Evolutionary conservation across 1,139 yeast genomes (phyloP), one percentile per base, ranked within the genome.

Genomic region (Geotrichum candidum): DNA sequence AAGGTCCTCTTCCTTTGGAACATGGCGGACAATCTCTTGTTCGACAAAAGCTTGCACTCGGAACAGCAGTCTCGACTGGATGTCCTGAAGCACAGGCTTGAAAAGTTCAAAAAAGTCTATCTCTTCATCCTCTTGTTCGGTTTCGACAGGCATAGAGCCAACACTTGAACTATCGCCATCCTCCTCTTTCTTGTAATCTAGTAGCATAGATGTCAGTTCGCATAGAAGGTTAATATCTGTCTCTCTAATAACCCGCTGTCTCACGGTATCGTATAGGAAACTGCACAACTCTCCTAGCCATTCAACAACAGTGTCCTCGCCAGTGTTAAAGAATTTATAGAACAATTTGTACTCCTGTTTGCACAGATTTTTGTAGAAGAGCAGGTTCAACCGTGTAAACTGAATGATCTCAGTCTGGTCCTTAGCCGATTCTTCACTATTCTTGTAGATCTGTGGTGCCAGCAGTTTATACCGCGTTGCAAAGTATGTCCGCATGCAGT

Each of bases 51-150:
- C 80, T 70, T 90, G 96, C 5, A 88, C 86, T 68, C 94, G 79
- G 73, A 91, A 89, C 1, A 90, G 86, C 53, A 92, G 77, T 63
- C 97, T 78, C 1, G 90, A 81, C 73, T 92, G 97, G 1, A 87
- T 84, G 68, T 89, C 96, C 63, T 84, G 84, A 29, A 88, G 74
- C 13, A 91, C 81, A 0, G 96, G 91, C 64, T 83, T 84, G 67
- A 89, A 86, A 5, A 90, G 76, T 54, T 78, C 79, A 13, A 87
- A 88, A 64, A 81, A 80, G 65, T 84, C 80, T 22, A 84, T 74
- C 6, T 48, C 55, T 3, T 53, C 15, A 67, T 68, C 53, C 68
- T 71, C 73, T 13, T 22, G 18, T 2, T 41, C 23, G 46, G 54
- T 66, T 11, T 31, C 46, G 1, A 23, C 33, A 22, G 38, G 45